Base-by-base conservation (phyloP, 2,329 filamentous ascomycete genomes). In the Exophiala dermatitidis region DNA sequence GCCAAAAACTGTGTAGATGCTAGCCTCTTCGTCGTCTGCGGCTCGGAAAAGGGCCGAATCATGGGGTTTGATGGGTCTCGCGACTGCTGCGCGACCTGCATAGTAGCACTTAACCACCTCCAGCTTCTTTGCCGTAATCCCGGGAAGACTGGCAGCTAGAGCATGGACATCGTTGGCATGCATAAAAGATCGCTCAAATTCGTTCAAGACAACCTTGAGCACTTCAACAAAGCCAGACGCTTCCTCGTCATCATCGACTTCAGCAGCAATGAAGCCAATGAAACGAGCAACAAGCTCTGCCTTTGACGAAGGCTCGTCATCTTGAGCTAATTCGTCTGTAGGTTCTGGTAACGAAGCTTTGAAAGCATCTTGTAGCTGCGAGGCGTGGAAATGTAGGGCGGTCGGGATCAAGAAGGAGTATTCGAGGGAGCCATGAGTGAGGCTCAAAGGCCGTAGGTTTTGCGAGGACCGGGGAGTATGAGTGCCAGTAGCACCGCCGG, bases 291-390 rank as follows among this genome's bases (percentile, higher is more conserved):
- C 89, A 56, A 98, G 79, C 75, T 98, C 93, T 42, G 88, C 77
- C 44, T 90, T 83, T 28, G 94, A 98, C 36, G 93, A 97, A n/a
- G 93, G 93, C 77, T 98, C 94, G 65, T 98, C 93, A 77, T 98
- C 94, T 69, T 91, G 90, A 57, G 93, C 94, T 60, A 97, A 82
- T 77, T 98, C 93, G 69, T 98, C 93, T 69, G 94, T 98, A 53
- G 93, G 88, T 65, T 84, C 79, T 50, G 94, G 94, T 63, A 98
- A 80, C 60, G 84, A 89, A 45, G 87, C 80, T 61, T 83, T 81
- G 74, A 98, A 98, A 62, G 84, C 81, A 65, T 96, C 90, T 78
- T 91, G 94, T 68, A 97, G 79, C 75, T 95, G 88, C 57, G 90
- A 86, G 65, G 93, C 93, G 72, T 93, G 90, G 78, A 94, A 98